Evolutionary conservation across 257 asterid species (phyloP), one percentile per base, ranked within the genome.

Genomic region (Capsicum rhomboideum): DNA sequence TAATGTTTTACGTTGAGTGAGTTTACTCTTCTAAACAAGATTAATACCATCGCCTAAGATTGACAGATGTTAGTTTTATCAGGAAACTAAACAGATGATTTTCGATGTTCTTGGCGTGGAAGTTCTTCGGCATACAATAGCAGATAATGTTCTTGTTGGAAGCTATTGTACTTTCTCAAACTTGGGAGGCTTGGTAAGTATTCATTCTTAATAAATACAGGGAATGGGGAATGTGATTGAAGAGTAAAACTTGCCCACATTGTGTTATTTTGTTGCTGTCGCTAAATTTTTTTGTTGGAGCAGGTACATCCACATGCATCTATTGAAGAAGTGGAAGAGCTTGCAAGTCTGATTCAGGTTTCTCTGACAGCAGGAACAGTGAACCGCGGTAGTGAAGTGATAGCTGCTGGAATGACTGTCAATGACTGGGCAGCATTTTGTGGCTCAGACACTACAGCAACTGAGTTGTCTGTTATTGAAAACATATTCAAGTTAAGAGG

Each of bases 221-320:
- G 34, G 14, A 4, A 44, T 6, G 29, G 69, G 12, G 40, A 58
- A 58, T 9, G 66, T n/a, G 29, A 10, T n/a, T 9, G 29, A 58
- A 58, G 66, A n/a, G 29, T 12, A 58, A 55, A n/a, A 58, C 66
- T 58, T n/a, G 28, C 66, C n/a, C 66, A 26, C 66, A n/a, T 29
- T 2, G 56, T 72, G 79, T n/a, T n/a, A n/a, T n/a, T n/a, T n/a
- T n/a, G n/a, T n/a, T n/a, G n/a, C 63, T 18, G 9, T 66, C 29
- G 74, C 13, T 77, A 26, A 52, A 31, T n/a, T 17, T 17, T 46
- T 14, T 4, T 59, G 69, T 42, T 17, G 20, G 74, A 4, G 14
- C 92, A 93, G 98, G 99, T 95, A 16, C 97, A 93, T 84, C 98
- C 99, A 59, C 97, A 91, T 64, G 91, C 97, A 20, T 93, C 99